phyloP scores from a whole-genome alignment of 2,329 filamentous ascomycete genomes.

The Clonostachys sp. region DNA sequence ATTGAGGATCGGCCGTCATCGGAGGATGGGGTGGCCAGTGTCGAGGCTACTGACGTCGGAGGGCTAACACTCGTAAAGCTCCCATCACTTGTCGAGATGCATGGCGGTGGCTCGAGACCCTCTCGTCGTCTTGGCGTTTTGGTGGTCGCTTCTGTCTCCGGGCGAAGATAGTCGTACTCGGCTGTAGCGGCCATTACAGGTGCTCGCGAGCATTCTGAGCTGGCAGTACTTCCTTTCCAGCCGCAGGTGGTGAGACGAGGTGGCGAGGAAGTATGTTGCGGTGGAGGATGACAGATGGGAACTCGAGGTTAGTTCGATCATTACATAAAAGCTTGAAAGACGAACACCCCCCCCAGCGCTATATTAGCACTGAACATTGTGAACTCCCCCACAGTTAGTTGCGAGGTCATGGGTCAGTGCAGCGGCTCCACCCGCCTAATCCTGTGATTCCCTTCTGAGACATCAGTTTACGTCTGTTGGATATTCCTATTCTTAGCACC shows the following conservation, averaged over 20 bases:
- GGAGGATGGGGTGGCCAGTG: constrained; percentile 13
- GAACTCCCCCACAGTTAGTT: not conserved
- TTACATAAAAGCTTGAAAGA: not conserved
- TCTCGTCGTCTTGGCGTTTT: not conserved
- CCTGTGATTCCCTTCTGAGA: no score
- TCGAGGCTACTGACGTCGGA: not conserved
- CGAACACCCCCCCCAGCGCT: not conserved
- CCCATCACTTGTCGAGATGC: not conserved
- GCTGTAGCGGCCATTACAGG: constrained; percentile 2
- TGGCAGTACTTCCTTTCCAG: not conserved
- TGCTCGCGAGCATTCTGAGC: constrained; percentile 2
- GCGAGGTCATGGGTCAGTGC: not conserved
- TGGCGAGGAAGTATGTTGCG: not conserved
- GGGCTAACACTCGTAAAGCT: not conserved
- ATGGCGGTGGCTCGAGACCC: not conserved
- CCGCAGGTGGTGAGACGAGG: not conserved
- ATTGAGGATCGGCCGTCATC: constrained; percentile 23
- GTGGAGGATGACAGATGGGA: not conserved
- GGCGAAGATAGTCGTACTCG: constrained; percentile 1
- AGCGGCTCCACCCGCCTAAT: not conserved
- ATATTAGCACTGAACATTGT: no score
- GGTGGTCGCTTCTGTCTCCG: not conserved
- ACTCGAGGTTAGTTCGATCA: no score
- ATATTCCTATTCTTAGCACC: no score
- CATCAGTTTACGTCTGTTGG: no score